phyloP scores from a whole-genome alignment of 2,329 filamentous ascomycete species.

The Lachnellula subtilissima region DNA sequence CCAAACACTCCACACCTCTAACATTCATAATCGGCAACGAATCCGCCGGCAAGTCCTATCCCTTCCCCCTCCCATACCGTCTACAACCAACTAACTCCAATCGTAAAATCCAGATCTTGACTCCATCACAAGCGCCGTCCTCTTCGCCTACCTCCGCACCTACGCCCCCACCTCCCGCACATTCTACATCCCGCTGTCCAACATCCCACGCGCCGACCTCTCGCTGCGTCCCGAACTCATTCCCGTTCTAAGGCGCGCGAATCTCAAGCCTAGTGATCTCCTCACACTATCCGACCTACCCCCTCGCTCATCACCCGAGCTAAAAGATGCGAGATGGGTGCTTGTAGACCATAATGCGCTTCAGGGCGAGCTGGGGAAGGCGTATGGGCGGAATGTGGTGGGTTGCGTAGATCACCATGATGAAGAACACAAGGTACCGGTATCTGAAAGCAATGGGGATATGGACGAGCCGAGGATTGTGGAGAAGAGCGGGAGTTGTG shows the following conservation, averaged over 20 bases:
- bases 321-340: slow-evolving; percentile 54
- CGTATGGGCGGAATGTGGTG: slow-evolving; percentile 49
- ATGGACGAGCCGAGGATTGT: slow-evolving; percentile 55
- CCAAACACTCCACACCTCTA: slow-evolving; percentile 43
- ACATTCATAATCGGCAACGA: slow-evolving; percentile 65
- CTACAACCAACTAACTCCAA: not conserved
- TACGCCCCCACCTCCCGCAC: slow-evolving; percentile 41
- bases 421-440: slow-evolving; percentile 56
- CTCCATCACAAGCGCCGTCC: slow-evolving; percentile 68
- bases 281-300: slow-evolving; percentile 58
- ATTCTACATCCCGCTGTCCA: slow-evolving; percentile 68
- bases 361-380: slow-evolving; percentile 53
- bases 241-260: slow-evolving; percentile 58
- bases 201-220: slow-evolving; percentile 65
- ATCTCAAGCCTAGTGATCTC: slow-evolving; percentile 55
- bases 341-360: slow-evolving; percentile 77
- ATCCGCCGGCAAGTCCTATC: slow-evolving; percentile 49
- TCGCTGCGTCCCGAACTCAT: slow-evolving; percentile 67
- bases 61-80: not conserved
- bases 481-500: slow-evolving; percentile 65
- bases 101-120: slow-evolving; percentile 59
- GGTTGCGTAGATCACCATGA: slow-evolving; percentile 77
- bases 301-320: slow-evolving; percentile 25
- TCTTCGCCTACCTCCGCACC: slow-evolving; percentile 70
- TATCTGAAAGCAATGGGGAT: slow-evolving; percentile 35